These are phyloP conservation scores for Brassica cretica DNA, from an alignment of 345 rosid genomes.

Conservation along the genomic window DNA sequence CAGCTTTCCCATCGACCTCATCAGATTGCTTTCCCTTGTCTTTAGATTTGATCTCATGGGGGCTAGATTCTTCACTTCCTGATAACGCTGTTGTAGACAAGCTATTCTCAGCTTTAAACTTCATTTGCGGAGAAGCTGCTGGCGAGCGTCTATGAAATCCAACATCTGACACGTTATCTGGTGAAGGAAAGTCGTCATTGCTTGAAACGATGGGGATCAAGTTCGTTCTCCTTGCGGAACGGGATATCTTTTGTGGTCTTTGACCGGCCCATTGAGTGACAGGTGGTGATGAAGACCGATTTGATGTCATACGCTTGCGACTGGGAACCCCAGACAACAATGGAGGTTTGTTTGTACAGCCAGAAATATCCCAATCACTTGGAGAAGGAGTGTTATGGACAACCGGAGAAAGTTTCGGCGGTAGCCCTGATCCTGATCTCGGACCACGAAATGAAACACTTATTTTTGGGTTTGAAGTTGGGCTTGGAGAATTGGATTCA, in stretches of 20 bases:
- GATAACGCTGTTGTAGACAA: slow-evolving; percentile 72
- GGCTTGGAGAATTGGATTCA: slow-evolving; percentile 82
- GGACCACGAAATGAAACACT: slow-evolving; percentile 74
- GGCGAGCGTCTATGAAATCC: slow-evolving; percentile 70
- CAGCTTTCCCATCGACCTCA: slow-evolving; percentile 67
- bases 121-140: slow-evolving; percentile 77
- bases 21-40: slow-evolving; percentile 77
- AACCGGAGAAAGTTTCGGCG: slow-evolving; percentile 71
- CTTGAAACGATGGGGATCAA: slow-evolving; percentile 72
- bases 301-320: slow-evolving; percentile 74
- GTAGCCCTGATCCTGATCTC: slow-evolving; percentile 66
- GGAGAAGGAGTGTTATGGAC: slow-evolving; percentile 68
- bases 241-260: slow-evolving; percentile 86
- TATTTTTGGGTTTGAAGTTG: slow-evolving; percentile 67
- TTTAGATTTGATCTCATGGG: slow-evolving; percentile 71
- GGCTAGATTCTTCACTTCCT: slow-evolving; percentile 89
- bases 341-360: slow-evolving; percentile 77
- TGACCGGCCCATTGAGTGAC: slow-evolving; percentile 88
- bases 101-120: slow-evolving; percentile 63
- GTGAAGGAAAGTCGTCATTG: slow-evolving; percentile 68
- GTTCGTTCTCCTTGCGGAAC: slow-evolving; percentile 90
- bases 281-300: slow-evolving; percentile 84
- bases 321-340: slow-evolving; percentile 63
- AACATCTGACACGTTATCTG: slow-evolving; percentile 66
- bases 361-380: slow-evolving; percentile 85